Percentiles rank a stretch among this genome's conserved stretches.
These are phyloP conservation scores for Nemania bipapillata DNA, from an alignment of 2,329 filamentous ascomycete species.

Conservation along the genomic window DNA sequence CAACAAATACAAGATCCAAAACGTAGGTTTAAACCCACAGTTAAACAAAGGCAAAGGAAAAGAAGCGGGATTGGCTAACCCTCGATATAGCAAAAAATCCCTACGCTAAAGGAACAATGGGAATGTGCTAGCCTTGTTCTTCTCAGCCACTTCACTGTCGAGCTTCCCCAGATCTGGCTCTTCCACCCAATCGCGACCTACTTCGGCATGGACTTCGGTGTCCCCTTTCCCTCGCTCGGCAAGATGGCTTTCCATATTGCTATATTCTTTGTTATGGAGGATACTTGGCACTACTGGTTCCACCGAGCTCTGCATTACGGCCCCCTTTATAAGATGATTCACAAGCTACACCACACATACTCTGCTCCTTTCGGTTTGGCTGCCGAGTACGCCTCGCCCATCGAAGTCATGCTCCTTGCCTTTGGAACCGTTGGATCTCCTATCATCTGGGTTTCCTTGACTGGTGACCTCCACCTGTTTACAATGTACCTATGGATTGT, in stretches of 20 bases:
- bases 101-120: constrained; percentile 93
- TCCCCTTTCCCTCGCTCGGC: constrained; percentile 86
- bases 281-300: constrained; percentile 98
- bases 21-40: constrained; percentile 61
- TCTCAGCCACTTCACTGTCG: constrained; percentile 95
- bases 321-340: constrained; percentile 92
- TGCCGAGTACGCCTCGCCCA: constrained; percentile 96
- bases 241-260: constrained; percentile 92
- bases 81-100: constrained; percentile 74
- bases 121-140: constrained; percentile 93
- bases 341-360: constrained; percentile 99
- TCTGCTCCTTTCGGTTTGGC: constrained; percentile 96
- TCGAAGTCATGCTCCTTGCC: constrained; percentile 94
- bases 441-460: constrained; percentile 83
- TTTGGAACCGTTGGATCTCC: constrained; percentile 85
- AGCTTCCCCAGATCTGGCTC: constrained; percentile 98
- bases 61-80: constrained; percentile 41
- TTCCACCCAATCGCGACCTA: constrained; percentile 97
- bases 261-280: constrained; percentile 94
- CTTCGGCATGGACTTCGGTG: constrained; percentile 85
- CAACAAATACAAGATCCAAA: constrained; percentile 94
- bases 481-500: constrained; percentile 99
- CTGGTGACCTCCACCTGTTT: constrained; percentile 88
- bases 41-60: background rate
- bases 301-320: constrained; percentile 94